Base-by-base conservation (phyloP, 2,329 filamentous ascomycete species). In the Colletotrichum ledebouriae region DNA sequence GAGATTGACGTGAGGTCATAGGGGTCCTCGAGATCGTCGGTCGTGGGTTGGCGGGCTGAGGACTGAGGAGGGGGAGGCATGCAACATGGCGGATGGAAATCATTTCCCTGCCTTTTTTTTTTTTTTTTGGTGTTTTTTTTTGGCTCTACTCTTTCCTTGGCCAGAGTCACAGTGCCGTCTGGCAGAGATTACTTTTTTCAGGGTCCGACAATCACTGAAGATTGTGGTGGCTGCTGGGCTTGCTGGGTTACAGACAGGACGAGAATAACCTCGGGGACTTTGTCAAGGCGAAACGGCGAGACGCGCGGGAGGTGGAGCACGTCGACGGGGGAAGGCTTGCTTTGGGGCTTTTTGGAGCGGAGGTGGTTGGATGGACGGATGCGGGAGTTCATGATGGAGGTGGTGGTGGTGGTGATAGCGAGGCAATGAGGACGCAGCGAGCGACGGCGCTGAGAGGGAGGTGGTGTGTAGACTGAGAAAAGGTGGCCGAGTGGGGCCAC, bases 181-280 rank as follows among this genome's bases (percentile, higher is more conserved):
- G 29, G 29, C n/a, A 29, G 25, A 29, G 6, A 29, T 10, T 4
- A 3, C 22, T 22, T 29, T 52, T 53, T 67, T 44, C 65, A 68
- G 65, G 65, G 65, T 68, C 65, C 65, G 61, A 65, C 65, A 61
- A 68, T 68, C 65, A 42, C 44, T 65, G 65, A 68, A 65, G 65
- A 65, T 68, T 68, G 47, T 37, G 61, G 29, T 29, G 29, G 29
- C 29, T 29, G 29, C 29, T 29, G 29, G 29, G 53, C 47, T 34
- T 25, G 2, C n/a, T 11, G 49, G 49, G 49, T 52, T 52, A 25
- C 25, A 25, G 25, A 25, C 4, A 4, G 12, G 49, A 29, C 49
- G 49, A 52, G 22, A 12, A 15, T 5, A 39, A 13, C 22, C 22
- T 22, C 3, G 2, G 37, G 37, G 29, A 29, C 29, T 9, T 9